Conservation (phyloP, 1,284 basidiomycete species). For the Coriolopsis trogii region DNA sequence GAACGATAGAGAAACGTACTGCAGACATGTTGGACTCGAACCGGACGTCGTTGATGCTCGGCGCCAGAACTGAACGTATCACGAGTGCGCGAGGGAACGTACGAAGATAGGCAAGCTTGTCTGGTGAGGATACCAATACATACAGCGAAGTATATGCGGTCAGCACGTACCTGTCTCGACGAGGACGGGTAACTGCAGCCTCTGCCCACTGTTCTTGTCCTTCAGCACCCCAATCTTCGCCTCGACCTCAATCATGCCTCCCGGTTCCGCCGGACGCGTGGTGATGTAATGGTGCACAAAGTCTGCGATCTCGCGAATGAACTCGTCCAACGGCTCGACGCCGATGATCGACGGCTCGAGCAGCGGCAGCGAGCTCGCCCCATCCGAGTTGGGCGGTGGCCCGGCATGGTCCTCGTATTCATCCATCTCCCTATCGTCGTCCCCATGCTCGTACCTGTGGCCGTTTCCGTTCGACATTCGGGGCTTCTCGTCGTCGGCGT, state of each 20-base stretch:
- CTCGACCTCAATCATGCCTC: constrained; percentile 76
- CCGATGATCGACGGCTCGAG: constrained; percentile 90
- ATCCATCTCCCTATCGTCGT: neutral
- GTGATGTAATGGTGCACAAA: constrained; percentile 79
- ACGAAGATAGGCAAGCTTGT: no score
- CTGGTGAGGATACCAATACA: no score
- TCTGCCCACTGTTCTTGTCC: constrained; percentile 57
- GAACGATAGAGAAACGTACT: constrained; percentile 51
- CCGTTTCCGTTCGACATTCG: constrained; percentile 21
- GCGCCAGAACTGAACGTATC: constrained; percentile 45
- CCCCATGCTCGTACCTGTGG: constrained; percentile 10
- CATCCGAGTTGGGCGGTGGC: constrained; percentile 20
- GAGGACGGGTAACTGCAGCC: constrained; percentile 74
- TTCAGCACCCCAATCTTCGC: constrained; percentile 89
- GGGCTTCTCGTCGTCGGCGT: no score
- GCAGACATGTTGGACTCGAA: constrained; percentile 93
- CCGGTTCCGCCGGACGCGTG: constrained; percentile 48
- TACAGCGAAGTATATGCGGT: no score
- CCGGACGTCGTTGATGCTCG: constrained; percentile 58
- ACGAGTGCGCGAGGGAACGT: neutral
- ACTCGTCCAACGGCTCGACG: constrained; percentile 93
- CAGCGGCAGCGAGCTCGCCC: constrained; percentile 48
- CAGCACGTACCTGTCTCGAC: constrained; percentile 89
- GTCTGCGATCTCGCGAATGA: constrained; percentile 89
- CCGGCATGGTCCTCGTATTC: neutral